Percentiles rank a stretch among this genome's conserved stretches.
Conservation (phyloP, 108 stramenopile genomes). For the Pseudonitzschia multistriata region DNA sequence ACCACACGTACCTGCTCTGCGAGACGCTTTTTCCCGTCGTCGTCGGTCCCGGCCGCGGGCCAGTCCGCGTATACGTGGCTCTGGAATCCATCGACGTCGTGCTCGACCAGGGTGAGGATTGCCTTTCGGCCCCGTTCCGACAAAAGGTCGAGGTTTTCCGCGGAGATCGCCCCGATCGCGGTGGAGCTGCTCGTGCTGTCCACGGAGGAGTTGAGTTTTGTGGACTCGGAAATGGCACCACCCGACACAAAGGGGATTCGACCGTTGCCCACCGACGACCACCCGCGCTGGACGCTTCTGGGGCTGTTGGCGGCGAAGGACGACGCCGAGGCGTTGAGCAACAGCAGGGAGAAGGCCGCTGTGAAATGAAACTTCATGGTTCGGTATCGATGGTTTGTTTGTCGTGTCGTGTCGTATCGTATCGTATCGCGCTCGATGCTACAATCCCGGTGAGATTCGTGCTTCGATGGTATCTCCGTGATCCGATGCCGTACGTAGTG, state of each 20-base stretch:
- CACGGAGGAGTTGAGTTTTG: background rate
- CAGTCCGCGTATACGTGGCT: conserved; percentile 86
- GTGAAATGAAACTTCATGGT: conserved; percentile 34
- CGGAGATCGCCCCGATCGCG: conserved; percentile 15
- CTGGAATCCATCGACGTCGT: conserved; percentile 55
- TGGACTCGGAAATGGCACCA: background rate
- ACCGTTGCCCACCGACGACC: background rate
- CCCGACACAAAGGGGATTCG: conserved; percentile 15
- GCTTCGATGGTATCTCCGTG: background rate
- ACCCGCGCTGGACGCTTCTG: background rate
- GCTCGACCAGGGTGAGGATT: conserved; percentile 51
- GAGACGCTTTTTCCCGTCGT: conserved; percentile 72
- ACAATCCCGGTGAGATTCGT: background rate
- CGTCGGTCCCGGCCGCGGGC: conserved; percentile 76
- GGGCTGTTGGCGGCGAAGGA: conserved; percentile 23
- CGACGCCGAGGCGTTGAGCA: conserved; percentile 26
- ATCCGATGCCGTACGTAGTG: background rate
- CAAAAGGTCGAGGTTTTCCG: conserved; percentile 62
- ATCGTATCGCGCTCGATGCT: background rate
- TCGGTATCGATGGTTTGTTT: no score
- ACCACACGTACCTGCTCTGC: conserved; percentile 70
- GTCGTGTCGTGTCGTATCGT: background rate
- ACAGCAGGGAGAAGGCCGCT: conserved; percentile 20
- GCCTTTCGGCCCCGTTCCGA: conserved; percentile 64
- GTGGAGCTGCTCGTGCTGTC: conserved; percentile 5